phyloP scores from a whole-genome alignment of 768 basidiomycete species.

The Suillus paluster region DNA sequence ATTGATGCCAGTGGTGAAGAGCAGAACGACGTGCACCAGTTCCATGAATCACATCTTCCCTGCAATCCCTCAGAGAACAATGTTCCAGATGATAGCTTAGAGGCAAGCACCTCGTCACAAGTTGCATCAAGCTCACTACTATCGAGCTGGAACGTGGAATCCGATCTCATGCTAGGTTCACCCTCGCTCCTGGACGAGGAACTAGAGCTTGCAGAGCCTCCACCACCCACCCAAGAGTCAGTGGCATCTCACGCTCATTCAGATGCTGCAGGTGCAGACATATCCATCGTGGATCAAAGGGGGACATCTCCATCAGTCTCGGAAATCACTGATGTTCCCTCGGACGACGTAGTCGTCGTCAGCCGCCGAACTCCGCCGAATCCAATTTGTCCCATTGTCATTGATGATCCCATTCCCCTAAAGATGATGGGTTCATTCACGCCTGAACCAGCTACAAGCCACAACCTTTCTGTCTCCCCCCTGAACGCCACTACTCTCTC shows the following conservation, averaged over 20 bases:
- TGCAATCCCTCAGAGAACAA: neutral
- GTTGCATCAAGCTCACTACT: neutral
- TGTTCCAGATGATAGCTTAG: neutral
- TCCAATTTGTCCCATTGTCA: neutral
- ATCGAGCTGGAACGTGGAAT: neutral
- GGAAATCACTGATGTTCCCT: neutral
- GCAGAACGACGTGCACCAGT: neutral
- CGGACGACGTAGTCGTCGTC: slow-evolving; percentile 3
- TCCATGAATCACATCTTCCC: neutral
- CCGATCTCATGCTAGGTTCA: neutral
- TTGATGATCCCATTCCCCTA: slow-evolving; percentile 2
- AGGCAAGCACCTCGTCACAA: neutral
- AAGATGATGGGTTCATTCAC: neutral
- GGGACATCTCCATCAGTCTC: neutral
- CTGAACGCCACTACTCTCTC: slow-evolving; percentile 2
- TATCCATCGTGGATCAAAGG: neutral
- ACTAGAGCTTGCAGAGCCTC: neutral
- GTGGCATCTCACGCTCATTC: neutral
- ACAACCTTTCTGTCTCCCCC: slow-evolving; percentile 3
- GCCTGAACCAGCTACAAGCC: slow-evolving; percentile 5
- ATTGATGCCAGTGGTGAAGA: neutral
- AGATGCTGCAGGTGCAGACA: neutral
- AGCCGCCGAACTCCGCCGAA: slow-evolving; percentile 2
- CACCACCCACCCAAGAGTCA: slow-evolving; percentile 3
- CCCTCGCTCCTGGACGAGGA: neutral